Evolutionary conservation across 257 asterid species (phyloP).

Genomic region (Solanum rostratum): DNA sequence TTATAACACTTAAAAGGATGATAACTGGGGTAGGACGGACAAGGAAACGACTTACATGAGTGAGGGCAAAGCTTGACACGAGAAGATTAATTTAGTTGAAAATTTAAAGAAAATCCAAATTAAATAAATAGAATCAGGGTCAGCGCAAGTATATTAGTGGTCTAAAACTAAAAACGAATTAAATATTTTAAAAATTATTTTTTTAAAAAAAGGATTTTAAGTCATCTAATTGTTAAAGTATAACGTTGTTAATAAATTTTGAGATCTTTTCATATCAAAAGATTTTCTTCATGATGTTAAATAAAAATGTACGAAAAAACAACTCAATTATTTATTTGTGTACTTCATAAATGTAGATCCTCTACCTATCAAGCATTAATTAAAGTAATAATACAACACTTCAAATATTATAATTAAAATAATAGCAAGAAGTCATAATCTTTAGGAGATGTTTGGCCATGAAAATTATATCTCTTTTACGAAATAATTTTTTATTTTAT

Average conservation of each 20-base stretch:
- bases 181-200: too few species aligned
- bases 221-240: too few species aligned
- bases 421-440: background rate
- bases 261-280: background rate
- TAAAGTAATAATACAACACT: background rate
- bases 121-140: too few species aligned
- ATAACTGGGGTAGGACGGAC: background rate
- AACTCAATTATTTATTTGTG: background rate
- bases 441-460: background rate
- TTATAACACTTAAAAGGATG: background rate
- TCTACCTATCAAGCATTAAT: background rate
- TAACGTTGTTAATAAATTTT: too few species aligned
- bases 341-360: background rate
- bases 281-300: background rate
- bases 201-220: too few species aligned
- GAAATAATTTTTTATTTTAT: background rate
- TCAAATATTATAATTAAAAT: background rate
- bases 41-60: background rate
- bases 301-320: too few species aligned
- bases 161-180: too few species aligned
- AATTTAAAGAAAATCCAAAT: too few species aligned
- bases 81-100: too few species aligned
- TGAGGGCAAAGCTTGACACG: background rate
- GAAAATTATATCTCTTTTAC: background rate
- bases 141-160: background rate